Conservation (phyloP, 2,329 filamentous ascomycete species). For the Volutella citrinella region DNA sequence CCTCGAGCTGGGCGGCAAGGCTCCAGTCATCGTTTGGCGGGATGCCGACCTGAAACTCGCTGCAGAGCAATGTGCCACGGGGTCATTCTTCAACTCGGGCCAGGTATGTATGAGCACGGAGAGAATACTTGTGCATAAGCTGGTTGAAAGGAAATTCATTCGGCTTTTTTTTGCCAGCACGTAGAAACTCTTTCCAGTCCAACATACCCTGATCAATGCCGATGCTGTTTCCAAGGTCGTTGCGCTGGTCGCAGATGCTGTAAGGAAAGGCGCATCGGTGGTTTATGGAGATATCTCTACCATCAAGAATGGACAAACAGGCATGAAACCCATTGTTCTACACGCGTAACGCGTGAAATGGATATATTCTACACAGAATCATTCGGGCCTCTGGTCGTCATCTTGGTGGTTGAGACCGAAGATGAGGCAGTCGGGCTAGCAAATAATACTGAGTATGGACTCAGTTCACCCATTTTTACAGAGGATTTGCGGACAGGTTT, state of each 20-base stretch:
- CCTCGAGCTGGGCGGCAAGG: constrained; percentile 82
- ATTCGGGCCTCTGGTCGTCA: constrained; percentile 73
- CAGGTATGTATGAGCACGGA: constrained; percentile 89
- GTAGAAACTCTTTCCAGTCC: constrained; percentile 45
- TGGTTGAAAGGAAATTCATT: constrained; percentile 45
- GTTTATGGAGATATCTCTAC: constrained; percentile 37
- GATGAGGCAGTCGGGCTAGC: constrained; percentile 71
- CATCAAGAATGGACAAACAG: constrained; percentile 30
- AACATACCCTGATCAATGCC: constrained; percentile 66
- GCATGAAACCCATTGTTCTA: constrained; percentile 65
- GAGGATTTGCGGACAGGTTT: constrained; percentile 59
- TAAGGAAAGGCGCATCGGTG: constrained; percentile 60
- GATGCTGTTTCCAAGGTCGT: constrained; percentile 65
- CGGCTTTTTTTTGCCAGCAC: constrained; percentile 38
- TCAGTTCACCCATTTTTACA: constrained; percentile 71
- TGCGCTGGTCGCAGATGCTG: constrained; percentile 64
- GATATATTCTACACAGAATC: constrained; percentile 72
- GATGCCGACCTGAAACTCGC: constrained; percentile 76
- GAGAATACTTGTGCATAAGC: constrained; percentile 59
- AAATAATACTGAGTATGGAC: constrained; percentile 80
- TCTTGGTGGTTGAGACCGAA: constrained; percentile 64
- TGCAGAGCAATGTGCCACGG: constrained; percentile 64
- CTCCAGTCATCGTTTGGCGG: constrained; percentile 72
- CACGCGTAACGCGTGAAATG: constrained; percentile 60
- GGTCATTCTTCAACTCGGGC: constrained; percentile 70